Evolutionary conservation across 1,139 yeast genomes (phyloP).

Genomic region (Pichia cactophila): DNA sequence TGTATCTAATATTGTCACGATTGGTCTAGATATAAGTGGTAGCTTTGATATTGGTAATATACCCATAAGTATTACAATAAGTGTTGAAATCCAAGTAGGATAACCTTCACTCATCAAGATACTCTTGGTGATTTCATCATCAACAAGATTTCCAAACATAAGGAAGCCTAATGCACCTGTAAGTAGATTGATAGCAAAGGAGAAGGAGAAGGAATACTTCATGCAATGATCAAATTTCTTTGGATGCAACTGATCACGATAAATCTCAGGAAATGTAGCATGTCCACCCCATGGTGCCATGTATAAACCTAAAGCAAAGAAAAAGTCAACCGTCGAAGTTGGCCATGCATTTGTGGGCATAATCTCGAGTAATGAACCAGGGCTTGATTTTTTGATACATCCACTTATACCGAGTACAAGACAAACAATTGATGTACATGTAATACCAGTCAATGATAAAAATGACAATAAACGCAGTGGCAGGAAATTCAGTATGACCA

Average conservation of each 20-base stretch:
- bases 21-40: conserved; percentile 83
- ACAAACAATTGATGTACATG: conserved; percentile 61
- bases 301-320: conserved; percentile 45
- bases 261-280: conserved; percentile 54
- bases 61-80: conserved; percentile 67
- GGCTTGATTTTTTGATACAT: conserved; percentile 30
- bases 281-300: conserved; percentile 64
- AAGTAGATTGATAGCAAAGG: conserved; percentile 60
- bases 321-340: conserved; percentile 32
- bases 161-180: conserved; percentile 78
- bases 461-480: conserved; percentile 70
- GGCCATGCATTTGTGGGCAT: conserved; percentile 42
- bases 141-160: conserved; percentile 75
- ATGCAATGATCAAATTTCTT: conserved; percentile 43
- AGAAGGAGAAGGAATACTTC: conserved; percentile 52
- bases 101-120: conserved; percentile 64
- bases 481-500: conserved; percentile 58
- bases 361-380: conserved; percentile 42
- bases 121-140: conserved; percentile 79
- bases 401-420: conserved; percentile 58
- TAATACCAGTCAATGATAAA: conserved; percentile 66
- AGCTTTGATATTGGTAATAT: conserved; percentile 81
- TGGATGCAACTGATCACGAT: conserved; percentile 50
- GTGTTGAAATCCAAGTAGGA: conserved; percentile 56
- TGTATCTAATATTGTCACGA: conserved; percentile 58